phyloP scores from a whole-genome alignment of 1,284 basidiomycete species.

The Takashimella tepidaria region DNA sequence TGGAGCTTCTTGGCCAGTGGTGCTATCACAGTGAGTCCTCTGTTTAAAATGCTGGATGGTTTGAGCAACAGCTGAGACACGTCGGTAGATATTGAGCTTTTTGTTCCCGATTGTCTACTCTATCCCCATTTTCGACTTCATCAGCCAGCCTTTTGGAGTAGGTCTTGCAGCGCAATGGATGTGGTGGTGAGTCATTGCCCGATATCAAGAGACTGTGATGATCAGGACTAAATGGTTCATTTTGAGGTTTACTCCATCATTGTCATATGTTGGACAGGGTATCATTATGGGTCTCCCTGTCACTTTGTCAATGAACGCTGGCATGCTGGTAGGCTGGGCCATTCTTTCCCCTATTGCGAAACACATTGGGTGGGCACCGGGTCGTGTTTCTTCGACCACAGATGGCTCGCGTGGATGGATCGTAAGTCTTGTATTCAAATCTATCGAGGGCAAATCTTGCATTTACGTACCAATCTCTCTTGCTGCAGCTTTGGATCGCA shows the following conservation, averaged over 20 bases:
- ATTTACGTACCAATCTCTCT: too few relatives aligned
- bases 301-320: constrained; percentile 86
- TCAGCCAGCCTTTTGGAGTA: constrained; percentile 50
- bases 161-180: constrained; percentile 77
- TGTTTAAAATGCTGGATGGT: too few relatives aligned
- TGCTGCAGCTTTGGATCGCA: constrained; percentile 68
- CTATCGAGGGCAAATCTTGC: constrained; percentile 20
- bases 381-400: constrained; percentile 75
- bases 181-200: constrained; percentile 59
- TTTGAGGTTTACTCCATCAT: constrained; percentile 72
- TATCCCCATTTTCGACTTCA: constrained; percentile 78
- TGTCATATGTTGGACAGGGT: constrained; percentile 87
- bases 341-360: constrained; percentile 83
- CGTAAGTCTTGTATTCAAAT: constrained; percentile 17
- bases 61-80: constrained; percentile 1
- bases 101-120: constrained; percentile 86
- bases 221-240: not conserved
- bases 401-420: constrained; percentile 87
- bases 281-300: constrained; percentile 98
- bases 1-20: constrained; percentile 72
- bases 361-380: constrained; percentile 79
- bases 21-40: constrained; percentile 60
- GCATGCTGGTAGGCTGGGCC: constrained; percentile 94
- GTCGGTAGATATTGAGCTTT: constrained; percentile 55
- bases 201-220: not conserved